These are phyloP conservation scores for Aspergillus ellipticus DNA, from an alignment of 495 filamentous ascomycete genomes.

Conservation along the genomic window DNA sequence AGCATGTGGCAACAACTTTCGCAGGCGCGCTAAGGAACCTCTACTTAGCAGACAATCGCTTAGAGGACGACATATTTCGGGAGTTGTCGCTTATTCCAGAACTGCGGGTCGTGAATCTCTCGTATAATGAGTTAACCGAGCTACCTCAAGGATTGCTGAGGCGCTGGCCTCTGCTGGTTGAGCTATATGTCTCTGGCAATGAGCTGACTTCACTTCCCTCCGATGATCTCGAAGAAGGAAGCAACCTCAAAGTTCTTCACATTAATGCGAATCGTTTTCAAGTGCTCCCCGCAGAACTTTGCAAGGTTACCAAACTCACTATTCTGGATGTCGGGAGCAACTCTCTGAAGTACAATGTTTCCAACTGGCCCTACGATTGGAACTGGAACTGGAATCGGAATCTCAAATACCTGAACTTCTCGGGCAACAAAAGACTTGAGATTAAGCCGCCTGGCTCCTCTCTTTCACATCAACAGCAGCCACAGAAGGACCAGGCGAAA, in stretches of 20 bases:
- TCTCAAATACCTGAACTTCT: constrained; percentile 91
- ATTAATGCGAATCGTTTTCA: constrained; percentile 98
- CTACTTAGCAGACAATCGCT: constrained; percentile 86
- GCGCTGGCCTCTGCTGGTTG: constrained; percentile 80
- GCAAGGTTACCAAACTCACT: constrained; percentile 84
- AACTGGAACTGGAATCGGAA: constrained; percentile 99
- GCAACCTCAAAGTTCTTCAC: constrained; percentile 80
- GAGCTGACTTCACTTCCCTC: constrained; percentile 86
- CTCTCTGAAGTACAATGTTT: constrained; percentile 96
- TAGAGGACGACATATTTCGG: constrained; percentile 92
- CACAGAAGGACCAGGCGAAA: constrained; percentile 51
- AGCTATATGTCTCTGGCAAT: constrained; percentile 94
- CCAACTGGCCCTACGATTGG: constrained; percentile 99
- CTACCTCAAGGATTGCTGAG: constrained; percentile 83
- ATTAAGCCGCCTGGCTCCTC: constrained; percentile 78
- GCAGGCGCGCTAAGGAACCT: constrained; percentile 77
- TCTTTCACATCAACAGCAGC: constrained; percentile 21
- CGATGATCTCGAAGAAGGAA: constrained; percentile 88
- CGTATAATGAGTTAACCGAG: constrained; percentile 91
- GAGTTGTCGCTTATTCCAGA: constrained; percentile 80
- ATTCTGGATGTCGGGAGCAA: constrained; percentile 96
- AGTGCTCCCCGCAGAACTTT: constrained; percentile 90
- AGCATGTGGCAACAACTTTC: constrained; percentile 75
- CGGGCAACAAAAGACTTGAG: constrained; percentile 93
- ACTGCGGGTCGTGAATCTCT: constrained; percentile 84